A percentile compares a stretch with the other conserved stretches of the same genome.
Conservation (phyloP, 345 rosid genomes). For the Theobroma cacao region DNA sequence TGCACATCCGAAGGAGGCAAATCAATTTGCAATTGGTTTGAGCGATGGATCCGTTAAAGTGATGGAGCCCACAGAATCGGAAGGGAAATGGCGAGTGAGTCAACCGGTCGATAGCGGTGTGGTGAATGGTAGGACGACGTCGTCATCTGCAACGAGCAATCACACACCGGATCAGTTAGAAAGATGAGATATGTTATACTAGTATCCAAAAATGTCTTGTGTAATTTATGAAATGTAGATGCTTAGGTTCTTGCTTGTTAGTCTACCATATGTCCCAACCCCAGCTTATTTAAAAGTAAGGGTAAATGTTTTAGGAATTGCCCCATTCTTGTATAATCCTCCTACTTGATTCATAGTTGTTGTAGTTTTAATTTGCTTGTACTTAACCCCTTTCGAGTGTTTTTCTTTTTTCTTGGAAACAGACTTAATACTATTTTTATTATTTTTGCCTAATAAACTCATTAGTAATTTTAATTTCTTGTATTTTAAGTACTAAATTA, state of each 20-base stretch:
- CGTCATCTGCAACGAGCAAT: constrained; percentile 77
- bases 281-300: constrained; percentile 22
- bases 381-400: neutral
- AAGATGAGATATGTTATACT: neutral
- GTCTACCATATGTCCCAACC: constrained; percentile 8
- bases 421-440: neutral
- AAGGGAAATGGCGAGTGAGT: constrained; percentile 67
- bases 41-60: constrained; percentile 68
- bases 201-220: neutral
- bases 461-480: neutral
- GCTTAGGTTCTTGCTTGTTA: constrained; percentile 23
- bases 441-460: neutral
- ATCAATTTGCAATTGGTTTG: constrained; percentile 76
- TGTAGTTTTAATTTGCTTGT: neutral
- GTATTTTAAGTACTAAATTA: neutral
- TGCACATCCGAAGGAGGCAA: constrained; percentile 67
- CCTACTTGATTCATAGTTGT: neutral
- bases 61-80: constrained; percentile 67
- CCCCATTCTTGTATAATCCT: constrained; percentile 28
- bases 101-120: constrained; percentile 68
- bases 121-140: constrained; percentile 50
- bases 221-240: constrained; percentile 23
- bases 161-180: constrained; percentile 58
- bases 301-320: neutral
- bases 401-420: too few species aligned